These are phyloP conservation scores for Tulasnella calospora DNA, from an alignment of 768 basidiomycete genomes.

Conservation along the genomic window DNA sequence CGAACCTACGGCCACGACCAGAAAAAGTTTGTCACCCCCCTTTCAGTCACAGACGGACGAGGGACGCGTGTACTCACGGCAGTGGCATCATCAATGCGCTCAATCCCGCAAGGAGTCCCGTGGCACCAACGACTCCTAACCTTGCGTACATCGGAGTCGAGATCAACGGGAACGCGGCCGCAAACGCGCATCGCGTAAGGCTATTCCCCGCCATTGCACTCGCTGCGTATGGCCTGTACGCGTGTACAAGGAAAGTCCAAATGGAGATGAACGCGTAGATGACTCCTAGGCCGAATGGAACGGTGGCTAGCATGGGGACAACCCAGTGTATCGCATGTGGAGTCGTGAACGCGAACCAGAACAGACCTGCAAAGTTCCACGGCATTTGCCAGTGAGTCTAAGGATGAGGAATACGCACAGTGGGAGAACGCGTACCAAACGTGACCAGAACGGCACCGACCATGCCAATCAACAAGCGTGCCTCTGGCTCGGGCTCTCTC, in stretches of 20 bases:
- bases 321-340: conserved; percentile 48
- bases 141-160: conserved; percentile 48
- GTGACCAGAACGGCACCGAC: conserved; percentile 64
- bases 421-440: conserved; percentile 41
- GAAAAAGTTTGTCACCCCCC: not conserved
- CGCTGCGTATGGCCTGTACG: conserved; percentile 50
- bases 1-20: conserved; percentile 37
- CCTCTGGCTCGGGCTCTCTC: conserved; percentile 55
- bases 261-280: conserved; percentile 63
- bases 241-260: conserved; percentile 55
- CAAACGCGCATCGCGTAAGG: conserved; percentile 47
- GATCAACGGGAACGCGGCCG: conserved; percentile 51
- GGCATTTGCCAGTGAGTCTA: not conserved
- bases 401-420: not conserved
- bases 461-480: conserved; percentile 60
- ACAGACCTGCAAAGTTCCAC: conserved; percentile 39
- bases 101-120: conserved; percentile 63
- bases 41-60: not conserved
- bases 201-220: conserved; percentile 66
- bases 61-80: conserved; percentile 32
- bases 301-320: conserved; percentile 44
- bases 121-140: conserved; percentile 66
- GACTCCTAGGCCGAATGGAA: conserved; percentile 52
- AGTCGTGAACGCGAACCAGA: conserved; percentile 55
- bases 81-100: conserved; percentile 56